A percentile compares a stretch with the other conserved stretches of the same genome.
Conservation (phyloP, 371 early-diverging fungal species). For the Massospora cicadina region DNA sequence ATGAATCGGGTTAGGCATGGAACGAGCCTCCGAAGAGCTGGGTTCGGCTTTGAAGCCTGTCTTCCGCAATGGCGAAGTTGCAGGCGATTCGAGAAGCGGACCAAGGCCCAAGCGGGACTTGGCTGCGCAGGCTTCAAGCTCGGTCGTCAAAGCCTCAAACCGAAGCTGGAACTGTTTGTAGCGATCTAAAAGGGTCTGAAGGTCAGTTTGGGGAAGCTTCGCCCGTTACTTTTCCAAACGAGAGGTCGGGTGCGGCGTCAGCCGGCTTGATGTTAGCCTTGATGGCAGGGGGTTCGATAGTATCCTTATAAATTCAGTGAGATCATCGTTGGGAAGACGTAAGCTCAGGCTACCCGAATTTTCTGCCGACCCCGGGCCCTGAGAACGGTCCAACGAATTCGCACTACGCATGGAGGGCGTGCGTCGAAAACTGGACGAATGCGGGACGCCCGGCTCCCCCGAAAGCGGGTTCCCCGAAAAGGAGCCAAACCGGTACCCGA, state of each 20-base stretch:
- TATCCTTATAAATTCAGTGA: background rate
- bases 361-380: background rate
- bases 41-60: constrained; percentile 5
- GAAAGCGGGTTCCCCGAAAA: background rate
- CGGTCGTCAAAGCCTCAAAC: background rate
- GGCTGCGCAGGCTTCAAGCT: background rate
- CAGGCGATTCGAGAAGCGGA: background rate
- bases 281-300: background rate
- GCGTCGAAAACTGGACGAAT: background rate
- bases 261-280: background rate
- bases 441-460: background rate
- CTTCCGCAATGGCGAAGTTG: background rate
- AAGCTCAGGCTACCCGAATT: background rate
- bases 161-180: background rate
- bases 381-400: background rate
- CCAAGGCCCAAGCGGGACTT: background rate
- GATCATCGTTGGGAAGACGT: background rate
- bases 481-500: constrained; percentile 9
- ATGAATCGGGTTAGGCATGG: background rate
- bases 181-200: background rate
- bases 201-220: background rate
- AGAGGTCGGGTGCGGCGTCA: background rate
- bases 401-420: background rate
- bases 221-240: background rate
- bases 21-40: background rate